Base-by-base conservation (phyloP, 1,284 basidiomycete genomes). In the Boletus smithii region DNA sequence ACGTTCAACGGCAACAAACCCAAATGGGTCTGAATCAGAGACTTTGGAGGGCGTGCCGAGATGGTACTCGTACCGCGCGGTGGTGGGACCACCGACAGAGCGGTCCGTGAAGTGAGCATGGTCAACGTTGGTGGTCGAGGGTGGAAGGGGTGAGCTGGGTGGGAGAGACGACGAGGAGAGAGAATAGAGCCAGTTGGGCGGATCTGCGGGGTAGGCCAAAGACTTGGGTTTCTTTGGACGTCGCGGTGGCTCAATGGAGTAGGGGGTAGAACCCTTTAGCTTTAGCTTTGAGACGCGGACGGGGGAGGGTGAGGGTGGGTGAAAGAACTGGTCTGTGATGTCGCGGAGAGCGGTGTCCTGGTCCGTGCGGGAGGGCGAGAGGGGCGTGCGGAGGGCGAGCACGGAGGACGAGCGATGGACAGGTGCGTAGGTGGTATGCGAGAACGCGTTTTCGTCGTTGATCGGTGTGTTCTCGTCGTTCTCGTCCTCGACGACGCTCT, bases 21-120 rank as follows among this genome's bases (percentile, higher is more conserved):
- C 73, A 46, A 75, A 75, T 1, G 73, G 75, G 33, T 76, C 74
- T 0, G 67, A 62, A 31, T 65, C 65, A 18, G 60, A 63, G 4
- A 56, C 42, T 5, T 34, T 59, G 32, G 54, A 51, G 9, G 66
- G 57, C 1, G 59, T 52, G 20, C 40, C 50, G 6, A 59, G 46
- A 10, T 48, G 20, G 27, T 65, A 63, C 17, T 58, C 52, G 17
- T 50, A 48, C 4, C 50, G 59, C 6, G 42, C 38, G 10, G 49
- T n/a, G n/a, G n/a, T n/a, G n/a, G n/a, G n/a, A n/a, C n/a, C 17
- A 26, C 23, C 30, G 13, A n/a, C 36, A 17, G 34, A 29, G 10
- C 32, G 55, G 37, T 32, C 54, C n/a, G 46, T 39, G 3, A 46
- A 20, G 30, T 39, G 50, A 0, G 36, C 36, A 17, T 48, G 47